Base-by-base conservation (phyloP, 2,329 filamentous ascomycete genomes). In the Penicillium sp. region DNA sequence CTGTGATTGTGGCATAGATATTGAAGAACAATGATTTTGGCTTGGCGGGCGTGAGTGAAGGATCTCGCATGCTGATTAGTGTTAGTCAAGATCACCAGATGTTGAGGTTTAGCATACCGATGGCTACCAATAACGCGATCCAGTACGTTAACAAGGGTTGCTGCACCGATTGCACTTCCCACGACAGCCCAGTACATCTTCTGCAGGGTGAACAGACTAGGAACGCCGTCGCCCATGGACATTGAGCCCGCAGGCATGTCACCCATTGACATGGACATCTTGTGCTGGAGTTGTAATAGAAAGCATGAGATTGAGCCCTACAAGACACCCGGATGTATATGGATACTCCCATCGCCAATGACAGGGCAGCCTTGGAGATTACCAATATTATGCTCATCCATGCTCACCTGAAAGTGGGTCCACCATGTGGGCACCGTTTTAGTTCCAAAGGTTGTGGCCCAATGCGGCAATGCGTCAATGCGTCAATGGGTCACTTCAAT, bases 171-270 rank as follows among this genome's bases (percentile, higher is more conserved):
- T 40, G 69, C 67, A 47, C 72, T 68, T 6, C 73, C 74, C 14
- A 83, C 75, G 3, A 81, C 76, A 1, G 75, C 77, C 77, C 81
- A 83, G 67, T 83, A 84, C 63, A 79, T 78, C 47, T 77, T 74
- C 60, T 82, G 81, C 51, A 83, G 72, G 29, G 76, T 71, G 53
- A 75, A 75, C 35, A 79, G 74, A 35, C 70, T 70, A 8, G 80
- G 79, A 31, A 79, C 67, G 45, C 75, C 76, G 53, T 65, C 61
- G 13, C 73, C 74, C 65, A 74, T 76, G 63, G 72, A 69, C 78
- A 77, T 78, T 43, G 62, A 57, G 55, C 69, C 71, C 71, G 72
- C 72, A 56, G 62, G 54, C 67, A 69, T 70, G 29, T 58, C 59
- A 18, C 53, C 47, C 63, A 68, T 67, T 40, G 59, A 59, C 59